These are phyloP conservation scores for Inonotus hispidus DNA, from an alignment of 1,284 basidiomycete genomes.

Conservation along the genomic window DNA sequence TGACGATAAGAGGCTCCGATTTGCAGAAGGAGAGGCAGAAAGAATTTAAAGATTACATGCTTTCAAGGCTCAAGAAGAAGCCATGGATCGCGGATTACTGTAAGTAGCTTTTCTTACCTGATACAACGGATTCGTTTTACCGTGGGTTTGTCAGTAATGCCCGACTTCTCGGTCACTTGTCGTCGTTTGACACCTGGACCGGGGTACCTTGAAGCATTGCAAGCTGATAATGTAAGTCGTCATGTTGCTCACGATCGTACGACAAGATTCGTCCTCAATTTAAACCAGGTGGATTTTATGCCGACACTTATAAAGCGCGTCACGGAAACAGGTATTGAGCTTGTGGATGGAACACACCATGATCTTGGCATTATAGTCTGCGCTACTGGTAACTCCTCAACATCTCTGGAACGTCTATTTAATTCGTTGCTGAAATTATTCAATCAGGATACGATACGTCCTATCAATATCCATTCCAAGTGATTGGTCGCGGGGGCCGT, in stretches of 20 bases:
- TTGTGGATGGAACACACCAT: conserved; percentile 44
- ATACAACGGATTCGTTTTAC: too few species aligned
- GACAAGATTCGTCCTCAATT: not conserved
- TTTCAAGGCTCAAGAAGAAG: conserved; percentile 44
- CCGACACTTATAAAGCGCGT: conserved; percentile 44
- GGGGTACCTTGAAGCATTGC: conserved; percentile 58
- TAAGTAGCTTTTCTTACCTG: conserved; percentile 25
- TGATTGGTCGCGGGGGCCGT: conserved; percentile 45
- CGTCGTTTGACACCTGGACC: conserved; percentile 59
- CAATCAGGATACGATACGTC: conserved; percentile 47
- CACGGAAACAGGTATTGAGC: conserved; percentile 51
- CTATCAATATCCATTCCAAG: conserved; percentile 43
- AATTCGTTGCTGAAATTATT: not conserved
- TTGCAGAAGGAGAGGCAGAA: conserved; percentile 36
- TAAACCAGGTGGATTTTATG: conserved; percentile 47
- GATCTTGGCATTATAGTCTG: conserved; percentile 56
- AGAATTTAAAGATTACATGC: conserved; percentile 44
- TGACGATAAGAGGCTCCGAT: conserved; percentile 39
- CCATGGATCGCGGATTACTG: conserved; percentile 54
- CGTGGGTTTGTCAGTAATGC: conserved; percentile 40
- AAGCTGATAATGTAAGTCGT: conserved; percentile 51
- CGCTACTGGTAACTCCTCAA: conserved; percentile 40
- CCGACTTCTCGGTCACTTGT: conserved; percentile 54
- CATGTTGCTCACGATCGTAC: not conserved
- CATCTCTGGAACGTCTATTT: not conserved